Evolutionary conservation across 2,329 filamentous ascomycete genomes (phyloP), one percentile per base, ranked within the genome.

Genomic region (Fusarium tricinctum): DNA sequence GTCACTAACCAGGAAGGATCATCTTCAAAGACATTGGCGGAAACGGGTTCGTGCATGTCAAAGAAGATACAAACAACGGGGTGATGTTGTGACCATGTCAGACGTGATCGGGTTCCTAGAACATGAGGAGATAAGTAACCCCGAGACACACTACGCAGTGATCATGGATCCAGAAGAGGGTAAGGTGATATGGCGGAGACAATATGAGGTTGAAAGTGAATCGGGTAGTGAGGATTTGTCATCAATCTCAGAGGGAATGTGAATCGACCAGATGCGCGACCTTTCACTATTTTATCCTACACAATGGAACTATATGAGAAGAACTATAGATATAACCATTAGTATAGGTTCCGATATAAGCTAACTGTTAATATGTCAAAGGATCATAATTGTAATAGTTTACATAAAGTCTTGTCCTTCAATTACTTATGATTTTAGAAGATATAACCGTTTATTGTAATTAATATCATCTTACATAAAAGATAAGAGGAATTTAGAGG

Each of bases 101-200:
- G 75, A 76, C 46, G 74, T 78, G 6, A n/a, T 75, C 1, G 23
- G 43, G 0, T 68, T 78, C 32, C 33, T 78, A 5, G 46, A 69
- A n/a, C 56, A 74, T 22, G 56, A 64, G 9, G 53, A 71, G 9
- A 75, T 78, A 17, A 71, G 61, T 20, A 76, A 77, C 42, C 70
- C 69, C 1, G 70, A 74, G 54, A 78, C 77, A 8, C 77, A 78
- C 55, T 79, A 77, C 12, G 76, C 75, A 1, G 72, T 75, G 7
- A 80, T 84, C 13, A 84, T 82, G 70, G 84, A 86, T 44, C 83
- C 84, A 0, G 78, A 80, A 58, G 80, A 78, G 0, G 83, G 83
- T 13, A 78, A 79, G 38, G 75, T 82, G 1, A 2, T 46, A 2
- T 69, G 66, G 66, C 38, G 65, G n/a, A 62, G 19, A 3, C 32